A percentile compares a stretch with the other conserved stretches of the same genome.
Conservation (phyloP, 2,329 filamentous ascomycete genomes). For the Fusarium sp. region DNA sequence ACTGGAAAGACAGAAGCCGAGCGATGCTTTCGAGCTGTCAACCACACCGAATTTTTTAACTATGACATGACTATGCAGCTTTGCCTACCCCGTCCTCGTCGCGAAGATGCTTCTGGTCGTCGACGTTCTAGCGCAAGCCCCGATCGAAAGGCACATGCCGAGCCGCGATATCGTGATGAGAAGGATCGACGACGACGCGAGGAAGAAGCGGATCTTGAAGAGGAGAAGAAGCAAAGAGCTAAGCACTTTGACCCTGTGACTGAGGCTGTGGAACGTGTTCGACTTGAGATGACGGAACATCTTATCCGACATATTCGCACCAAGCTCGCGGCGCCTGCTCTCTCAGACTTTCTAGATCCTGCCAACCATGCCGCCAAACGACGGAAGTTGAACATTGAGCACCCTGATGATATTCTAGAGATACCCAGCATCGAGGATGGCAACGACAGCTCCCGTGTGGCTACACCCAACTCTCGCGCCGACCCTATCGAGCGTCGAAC, state of each 20-base stretch:
- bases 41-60: conserved; percentile 88
- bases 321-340: conserved; percentile 82
- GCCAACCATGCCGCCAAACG: conserved; percentile 82
- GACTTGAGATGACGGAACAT: conserved; percentile 85
- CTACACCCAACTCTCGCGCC: conserved; percentile 73
- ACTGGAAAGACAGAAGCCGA: conserved; percentile 83
- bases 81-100: conserved; percentile 53
- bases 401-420: conserved; percentile 70
- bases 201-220: conserved; percentile 84
- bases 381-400: conserved; percentile 80
- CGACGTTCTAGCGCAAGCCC: conserved; percentile 53
- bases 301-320: conserved; percentile 89
- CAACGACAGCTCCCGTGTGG: conserved; percentile 70
- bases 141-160: conserved; percentile 45
- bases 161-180: conserved; percentile 62
- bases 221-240: conserved; percentile 88
- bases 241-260: conserved; percentile 89
- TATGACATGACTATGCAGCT: conserved; percentile 93
- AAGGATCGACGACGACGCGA: conserved; percentile 74
- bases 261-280: conserved; percentile 83
- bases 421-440: conserved; percentile 64
- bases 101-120: conserved; percentile 40
- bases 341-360: conserved; percentile 86
- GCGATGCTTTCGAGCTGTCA: conserved; percentile 80
- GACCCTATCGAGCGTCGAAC: conserved; percentile 72